Percentiles rank a stretch among this genome's conserved stretches.
These are phyloP conservation scores for Cercospora berteroae DNA, from an alignment of 2,329 filamentous ascomycete genomes.

Conservation along the genomic window DNA sequence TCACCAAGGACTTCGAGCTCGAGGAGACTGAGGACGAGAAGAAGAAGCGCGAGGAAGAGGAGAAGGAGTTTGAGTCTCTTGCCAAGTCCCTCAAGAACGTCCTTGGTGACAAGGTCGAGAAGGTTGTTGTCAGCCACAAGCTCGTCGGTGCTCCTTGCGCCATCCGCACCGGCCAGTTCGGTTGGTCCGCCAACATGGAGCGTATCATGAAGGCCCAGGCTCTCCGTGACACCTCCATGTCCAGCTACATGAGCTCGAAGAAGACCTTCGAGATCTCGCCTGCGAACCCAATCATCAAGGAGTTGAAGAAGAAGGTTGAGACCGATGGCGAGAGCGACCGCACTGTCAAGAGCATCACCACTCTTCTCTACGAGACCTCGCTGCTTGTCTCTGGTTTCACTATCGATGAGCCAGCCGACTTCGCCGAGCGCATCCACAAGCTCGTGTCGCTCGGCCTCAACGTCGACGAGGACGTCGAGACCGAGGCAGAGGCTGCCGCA, in stretches of 20 bases:
- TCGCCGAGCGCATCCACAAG: slow-evolving; percentile 99
- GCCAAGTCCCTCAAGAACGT: slow-evolving; percentile 99
- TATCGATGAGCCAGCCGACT: slow-evolving; percentile 96
- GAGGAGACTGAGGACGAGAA: slow-evolving; percentile 99
- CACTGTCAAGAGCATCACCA: slow-evolving; percentile 98
- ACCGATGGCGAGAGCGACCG: slow-evolving; percentile 95
- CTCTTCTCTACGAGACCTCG: slow-evolving; percentile 98
- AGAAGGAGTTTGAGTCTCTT: slow-evolving; percentile 95
- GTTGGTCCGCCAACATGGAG: slow-evolving; percentile 99
- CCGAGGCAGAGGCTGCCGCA: slow-evolving; percentile 57
- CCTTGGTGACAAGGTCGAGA: slow-evolving; percentile 98
- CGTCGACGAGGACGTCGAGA: slow-evolving; percentile 90
- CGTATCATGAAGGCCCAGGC: slow-evolving; percentile 99
- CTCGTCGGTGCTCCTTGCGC: slow-evolving; percentile 90
- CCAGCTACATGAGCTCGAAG: slow-evolving; percentile 99
- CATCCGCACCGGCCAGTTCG: slow-evolving; percentile 99
- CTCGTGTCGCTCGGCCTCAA: slow-evolving; percentile 96
- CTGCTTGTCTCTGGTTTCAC: slow-evolving; percentile 98
- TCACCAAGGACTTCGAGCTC: slow-evolving; percentile 99
- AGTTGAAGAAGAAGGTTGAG: slow-evolving; percentile 99
- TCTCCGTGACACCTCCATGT: slow-evolving; percentile 99
- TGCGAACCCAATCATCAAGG: slow-evolving; percentile 95
- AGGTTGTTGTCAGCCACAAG: slow-evolving; percentile 99
- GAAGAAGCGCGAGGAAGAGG: slow-evolving; percentile 87
- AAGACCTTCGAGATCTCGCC: slow-evolving; percentile 99